Base-by-base conservation (phyloP, 163 green algal genomes). In the Scenedesmus sp. region DNA sequence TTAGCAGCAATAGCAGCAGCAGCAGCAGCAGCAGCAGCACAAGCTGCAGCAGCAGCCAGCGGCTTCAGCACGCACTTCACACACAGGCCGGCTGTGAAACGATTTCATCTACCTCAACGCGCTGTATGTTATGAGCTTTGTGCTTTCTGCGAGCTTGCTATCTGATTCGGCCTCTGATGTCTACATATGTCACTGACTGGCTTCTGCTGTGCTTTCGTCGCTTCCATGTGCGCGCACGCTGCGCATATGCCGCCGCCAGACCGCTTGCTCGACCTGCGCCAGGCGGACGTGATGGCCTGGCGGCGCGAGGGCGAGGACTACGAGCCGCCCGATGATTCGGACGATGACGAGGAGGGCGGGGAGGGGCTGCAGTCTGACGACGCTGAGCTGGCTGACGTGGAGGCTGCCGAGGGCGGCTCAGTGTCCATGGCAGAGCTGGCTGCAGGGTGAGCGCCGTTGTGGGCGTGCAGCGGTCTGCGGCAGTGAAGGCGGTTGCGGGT, bases 281-380 rank as follows among this genome's bases (percentile, higher is more conserved):
- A 37, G 43, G 20, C 24, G 30, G 87, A 81, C 20, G 22, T 68
- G 10, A 81, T 91, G 87, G 43, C 13, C 13, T 91, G 87, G 87
- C 87, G 87, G 22, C 51, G 87, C 12, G 87, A 87, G 42, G 87
- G 87, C 44, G 87, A 91, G 33, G 83, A 51, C 18, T 91, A 87
- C 65, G 87, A 91, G 78, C 78, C 53, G 37, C 26, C 87, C 53
- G 51, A 42, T 1, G 6, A 30, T 0, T 40, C 70, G 40, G 56
- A 53, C 12, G 35, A 51, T 6, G 87, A 85, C 15, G 73, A 91
- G 33, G 46, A 53, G 49, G 85, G 72, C 2, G 73, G 35, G 4
- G 72, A 86, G 33, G 42, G 43, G 44, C 7, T 49, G 42, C 44
- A 18, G 18, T 40, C 30, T 10, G 80, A 68, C 24, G 53, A 59